Conservation (phyloP, 768 basidiomycete species). For the Boletus bicolor region DNA sequence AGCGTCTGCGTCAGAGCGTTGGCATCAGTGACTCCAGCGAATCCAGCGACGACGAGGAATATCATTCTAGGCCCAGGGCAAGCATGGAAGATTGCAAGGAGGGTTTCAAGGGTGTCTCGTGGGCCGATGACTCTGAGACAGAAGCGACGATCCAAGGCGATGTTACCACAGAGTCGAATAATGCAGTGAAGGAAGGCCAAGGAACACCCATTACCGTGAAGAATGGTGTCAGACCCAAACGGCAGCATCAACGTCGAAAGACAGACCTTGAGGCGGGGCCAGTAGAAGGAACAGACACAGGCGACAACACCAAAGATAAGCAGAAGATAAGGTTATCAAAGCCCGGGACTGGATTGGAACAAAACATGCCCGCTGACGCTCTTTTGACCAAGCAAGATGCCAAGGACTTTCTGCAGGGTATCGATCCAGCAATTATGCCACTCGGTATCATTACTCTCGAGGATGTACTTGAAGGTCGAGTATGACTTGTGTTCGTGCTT, state of each 20-base stretch:
- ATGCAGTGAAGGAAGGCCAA: constrained; percentile 12
- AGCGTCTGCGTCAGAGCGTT: constrained; percentile 71
- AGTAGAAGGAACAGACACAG: constrained; percentile 12
- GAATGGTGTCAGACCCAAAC: constrained; percentile 13
- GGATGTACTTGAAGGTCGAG: constrained; percentile 82
- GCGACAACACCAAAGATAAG: constrained; percentile 19
- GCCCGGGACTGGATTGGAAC: constrained; percentile 54
- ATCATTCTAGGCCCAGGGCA: constrained; percentile 20
- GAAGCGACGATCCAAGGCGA: constrained; percentile 30
- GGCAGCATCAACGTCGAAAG: constrained; percentile 8
- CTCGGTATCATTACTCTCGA: constrained; percentile 92
- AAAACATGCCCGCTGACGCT: constrained; percentile 87
- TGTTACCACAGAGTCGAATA: constrained; percentile 19
- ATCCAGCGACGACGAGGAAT: constrained; percentile 41
- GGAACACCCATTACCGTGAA: constrained; percentile 8
- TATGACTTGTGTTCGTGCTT: background rate
- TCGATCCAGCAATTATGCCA: constrained; percentile 81
- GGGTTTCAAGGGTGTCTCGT: constrained; percentile 26
- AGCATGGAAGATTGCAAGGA: constrained; percentile 18
- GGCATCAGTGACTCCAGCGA: constrained; percentile 64
- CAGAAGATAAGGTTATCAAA: constrained; percentile 30
- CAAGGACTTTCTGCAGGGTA: constrained; percentile 78
- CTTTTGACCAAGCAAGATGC: constrained; percentile 72
- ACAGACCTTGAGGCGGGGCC: constrained; percentile 27
- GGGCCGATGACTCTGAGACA: constrained; percentile 35